Conservation (phyloP, 2,329 filamentous ascomycete genomes). For the Colletotrichum cereale region DNA sequence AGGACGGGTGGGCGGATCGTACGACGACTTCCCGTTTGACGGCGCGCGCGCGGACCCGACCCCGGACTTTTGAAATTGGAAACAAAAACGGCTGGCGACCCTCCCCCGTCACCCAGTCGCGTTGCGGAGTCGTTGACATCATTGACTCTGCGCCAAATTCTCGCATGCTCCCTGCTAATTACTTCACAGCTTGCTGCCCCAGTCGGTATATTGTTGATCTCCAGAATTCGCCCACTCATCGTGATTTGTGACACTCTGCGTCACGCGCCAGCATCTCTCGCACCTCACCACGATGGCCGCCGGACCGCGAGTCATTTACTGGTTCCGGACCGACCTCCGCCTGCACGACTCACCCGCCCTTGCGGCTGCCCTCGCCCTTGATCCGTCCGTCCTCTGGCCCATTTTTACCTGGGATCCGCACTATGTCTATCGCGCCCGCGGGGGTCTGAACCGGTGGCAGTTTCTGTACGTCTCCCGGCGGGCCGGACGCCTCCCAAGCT, state of each 20-base stretch:
- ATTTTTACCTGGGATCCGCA: conserved; percentile 87
- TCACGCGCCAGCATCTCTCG: not conserved
- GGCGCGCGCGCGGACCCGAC: conserved; percentile 10
- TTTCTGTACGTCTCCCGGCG: conserved; percentile 66
- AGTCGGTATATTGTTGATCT: not conserved
- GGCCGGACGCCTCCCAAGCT: not conserved
- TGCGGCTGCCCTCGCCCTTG: conserved; percentile 76
- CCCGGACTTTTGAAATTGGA: not conserved
- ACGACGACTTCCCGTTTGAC: conserved; percentile 6
- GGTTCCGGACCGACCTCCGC: conserved; percentile 83
- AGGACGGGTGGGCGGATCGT: conserved; percentile 5
- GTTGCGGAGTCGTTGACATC: conserved; percentile 43
- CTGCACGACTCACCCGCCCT: conserved; percentile 83
- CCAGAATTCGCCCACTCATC: too few species aligned
- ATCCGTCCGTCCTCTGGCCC: conserved; percentile 77
- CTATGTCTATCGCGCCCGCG: conserved; percentile 80
- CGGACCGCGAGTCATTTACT: conserved; percentile 71
- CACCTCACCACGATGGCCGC: conserved; percentile 13
- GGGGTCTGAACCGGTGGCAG: conserved; percentile 80
- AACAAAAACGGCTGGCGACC: not conserved
- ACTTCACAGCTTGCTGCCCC: not conserved
- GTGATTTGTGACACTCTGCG: not conserved
- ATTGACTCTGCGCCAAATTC: conserved; percentile 53
- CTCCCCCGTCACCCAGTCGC: not conserved
- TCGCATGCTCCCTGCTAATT: not conserved